phyloP scores from a whole-genome alignment of 306 rosid genomes.

The Vigna reflexopilosa region DNA sequence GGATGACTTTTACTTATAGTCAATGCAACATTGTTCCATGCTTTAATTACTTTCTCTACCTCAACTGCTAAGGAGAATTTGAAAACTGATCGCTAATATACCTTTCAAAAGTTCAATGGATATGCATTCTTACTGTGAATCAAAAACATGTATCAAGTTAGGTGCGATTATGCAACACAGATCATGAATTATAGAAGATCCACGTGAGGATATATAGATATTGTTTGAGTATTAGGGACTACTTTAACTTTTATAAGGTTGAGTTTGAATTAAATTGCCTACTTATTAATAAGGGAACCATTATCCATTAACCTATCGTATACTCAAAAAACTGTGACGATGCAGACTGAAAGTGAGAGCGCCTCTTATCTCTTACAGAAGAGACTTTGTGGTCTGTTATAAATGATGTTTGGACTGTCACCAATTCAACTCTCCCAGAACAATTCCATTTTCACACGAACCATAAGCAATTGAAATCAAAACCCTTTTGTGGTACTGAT shows the following conservation, averaged over 20 bases:
- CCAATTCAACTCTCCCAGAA: slow-evolving; percentile 15
- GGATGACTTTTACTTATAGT: slow-evolving; percentile 15
- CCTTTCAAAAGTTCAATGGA: neutral
- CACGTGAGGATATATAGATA: neutral
- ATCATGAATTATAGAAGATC: neutral
- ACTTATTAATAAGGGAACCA: neutral
- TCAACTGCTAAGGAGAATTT: slow-evolving; percentile 24
- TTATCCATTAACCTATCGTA: slow-evolving; percentile 11
- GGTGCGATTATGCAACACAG: neutral
- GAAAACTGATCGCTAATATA: neutral
- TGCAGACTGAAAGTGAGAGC: slow-evolving; percentile 41
- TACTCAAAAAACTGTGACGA: slow-evolving; percentile 23
- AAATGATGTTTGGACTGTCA: slow-evolving; percentile 29
- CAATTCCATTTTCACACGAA: neutral
- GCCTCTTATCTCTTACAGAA: slow-evolving; percentile 42
- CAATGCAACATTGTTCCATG: neutral
- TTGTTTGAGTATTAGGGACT: neutral
- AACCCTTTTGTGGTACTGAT: too few species aligned
- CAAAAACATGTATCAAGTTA: neutral
- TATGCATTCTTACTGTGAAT: neutral
- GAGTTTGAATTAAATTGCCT: too few species aligned
- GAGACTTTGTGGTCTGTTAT: slow-evolving; percentile 1
- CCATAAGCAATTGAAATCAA: too few species aligned
- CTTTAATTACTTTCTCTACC: slow-evolving; percentile 29
- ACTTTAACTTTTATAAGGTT: neutral